Evolutionary conservation across 306 rosid species (phyloP), one percentile per base, ranked within the genome.

Genomic region (Dalbergia cochinchinensis): DNA sequence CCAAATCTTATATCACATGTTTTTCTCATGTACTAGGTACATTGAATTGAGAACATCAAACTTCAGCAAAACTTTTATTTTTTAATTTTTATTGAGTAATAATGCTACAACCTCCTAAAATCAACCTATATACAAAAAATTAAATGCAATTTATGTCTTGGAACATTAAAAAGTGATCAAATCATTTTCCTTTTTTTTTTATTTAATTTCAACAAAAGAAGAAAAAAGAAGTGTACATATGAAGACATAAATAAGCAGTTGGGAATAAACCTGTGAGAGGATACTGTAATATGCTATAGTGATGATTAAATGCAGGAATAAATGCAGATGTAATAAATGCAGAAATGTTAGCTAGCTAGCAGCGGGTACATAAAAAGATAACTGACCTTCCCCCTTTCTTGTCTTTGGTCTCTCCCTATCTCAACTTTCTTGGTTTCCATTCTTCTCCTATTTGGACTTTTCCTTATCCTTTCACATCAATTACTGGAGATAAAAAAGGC

Each of bases 341-440:
- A 41, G 34, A 42, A 82, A 82, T 33, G 19, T 82, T 82, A 82
- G 78, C 34, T 82, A 76, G 78, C 54, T 82, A 76, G 78, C 54
- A 50, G 22, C 69, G 9, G 62, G 15, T 60, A 35, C 73, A 81
- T 2, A 57, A 58, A 47, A 4, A 59, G 42, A 42, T 65, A 16
- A 55, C 66, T 33, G 4, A n/a, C 18, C 15, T 11, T 65, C 13
- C 45, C 6, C 9, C 8, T 50, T 34, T 80, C 33, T 14, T 44
- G 13, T 73, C 67, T 39, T 72, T 16, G 6, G 31, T 26, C 31
- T 26, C 31, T 16, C 11, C 13, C 1, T 60, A 2, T 76, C 59
- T 75, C 39, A 61, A 42, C 42, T 8, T 42, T 60, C 8, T 0
- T 15, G 12, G 4, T 11, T 33, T 37, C 58, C 16, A 33, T 10